Base-by-base conservation (phyloP, 192 early-diverging fungal genomes). In the Podila verticillata region DNA sequence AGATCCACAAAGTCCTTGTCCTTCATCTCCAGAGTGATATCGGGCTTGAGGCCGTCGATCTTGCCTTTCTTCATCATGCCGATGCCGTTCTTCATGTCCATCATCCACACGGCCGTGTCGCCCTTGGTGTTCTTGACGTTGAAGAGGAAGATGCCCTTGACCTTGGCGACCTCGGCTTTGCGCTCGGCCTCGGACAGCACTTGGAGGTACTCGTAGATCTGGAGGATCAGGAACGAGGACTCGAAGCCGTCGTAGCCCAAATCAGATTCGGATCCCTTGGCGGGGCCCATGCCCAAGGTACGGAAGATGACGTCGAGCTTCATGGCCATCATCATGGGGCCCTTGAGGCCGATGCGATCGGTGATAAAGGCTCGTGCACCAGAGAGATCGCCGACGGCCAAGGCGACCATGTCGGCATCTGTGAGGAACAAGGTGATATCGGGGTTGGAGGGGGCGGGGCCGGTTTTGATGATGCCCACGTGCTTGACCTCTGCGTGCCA, bases 1-100 rank as follows among this genome's bases (percentile, higher is more conserved):
- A 98, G 69, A 35, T 92, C 91, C 29, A 95, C 89, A 88, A 98
- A 96, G 74, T 93, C 93, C 39, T 84, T 84, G 79, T 98, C 96
- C 39, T 72, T 84, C 72, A 96, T 75, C 26, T 77, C 70, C 12
- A 97, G 73, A 13, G 85, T 91, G 35, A 93, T 85, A 82, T 96
- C 95, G 13, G 95, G 84, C 68, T 93, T 86, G 15, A 69, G 28
- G 1, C 75, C 79, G 9, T 85, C 74, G 29, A 88, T 85, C 65
- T 84, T 80, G 57, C 87, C 86, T 20, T 90, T 92, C 15, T 88
- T 66, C 39, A 66, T 56, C 13, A 32, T 51, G 9, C 48, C 48
- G 12, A 51, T 31, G 6, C 48, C 32, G n/a, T 66, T 51, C 51
- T 66, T 66, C 57, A 97, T 84, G 68, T 98, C 93, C 30, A 96